Percentiles rank a stretch among this genome's conserved stretches.
Conservation (phyloP, 2,329 filamentous ascomycete genomes). For the Ceratocystis cubensis region DNA sequence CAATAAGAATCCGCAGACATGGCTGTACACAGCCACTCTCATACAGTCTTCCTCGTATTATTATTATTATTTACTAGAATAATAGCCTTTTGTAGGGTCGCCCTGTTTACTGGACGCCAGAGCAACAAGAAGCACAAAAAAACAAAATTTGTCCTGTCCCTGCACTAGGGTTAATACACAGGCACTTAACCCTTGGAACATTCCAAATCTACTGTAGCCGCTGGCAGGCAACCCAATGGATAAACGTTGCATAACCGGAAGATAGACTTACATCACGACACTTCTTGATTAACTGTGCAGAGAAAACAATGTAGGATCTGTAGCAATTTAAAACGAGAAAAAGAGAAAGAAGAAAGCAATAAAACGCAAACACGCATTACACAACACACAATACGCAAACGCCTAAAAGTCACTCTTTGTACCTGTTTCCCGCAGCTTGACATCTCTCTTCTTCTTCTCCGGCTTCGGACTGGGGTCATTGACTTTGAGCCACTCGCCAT, state of each 20-base stretch:
- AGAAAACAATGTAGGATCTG: neutral
- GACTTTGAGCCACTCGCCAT: constrained; percentile 75
- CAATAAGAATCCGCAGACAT: neutral
- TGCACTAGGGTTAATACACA: too few relatives aligned
- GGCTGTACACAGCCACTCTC: neutral
- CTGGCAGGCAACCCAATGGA: neutral
- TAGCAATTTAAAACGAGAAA: neutral
- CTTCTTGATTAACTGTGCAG: neutral
- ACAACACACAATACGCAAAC: neutral
- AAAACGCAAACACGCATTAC: neutral
- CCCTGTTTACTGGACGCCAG: too few relatives aligned
- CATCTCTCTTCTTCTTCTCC: constrained; percentile 24
- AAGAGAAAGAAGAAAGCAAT: neutral
- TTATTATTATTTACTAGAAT: neutral
- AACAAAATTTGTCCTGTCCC: too few relatives aligned
- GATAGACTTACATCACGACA: neutral
- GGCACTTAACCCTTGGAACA: too few relatives aligned
- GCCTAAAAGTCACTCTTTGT: neutral
- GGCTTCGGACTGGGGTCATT: constrained; percentile 37
- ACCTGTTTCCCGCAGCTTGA: neutral
- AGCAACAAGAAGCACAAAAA: too few relatives aligned
- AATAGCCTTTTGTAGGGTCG: neutral
- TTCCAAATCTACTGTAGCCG: too few relatives aligned
- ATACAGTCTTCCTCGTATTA: neutral
- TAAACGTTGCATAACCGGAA: neutral